Evolutionary conservation across 2,329 filamentous ascomycete genomes (phyloP).

Genomic region (Aspergillus cejpii): DNA sequence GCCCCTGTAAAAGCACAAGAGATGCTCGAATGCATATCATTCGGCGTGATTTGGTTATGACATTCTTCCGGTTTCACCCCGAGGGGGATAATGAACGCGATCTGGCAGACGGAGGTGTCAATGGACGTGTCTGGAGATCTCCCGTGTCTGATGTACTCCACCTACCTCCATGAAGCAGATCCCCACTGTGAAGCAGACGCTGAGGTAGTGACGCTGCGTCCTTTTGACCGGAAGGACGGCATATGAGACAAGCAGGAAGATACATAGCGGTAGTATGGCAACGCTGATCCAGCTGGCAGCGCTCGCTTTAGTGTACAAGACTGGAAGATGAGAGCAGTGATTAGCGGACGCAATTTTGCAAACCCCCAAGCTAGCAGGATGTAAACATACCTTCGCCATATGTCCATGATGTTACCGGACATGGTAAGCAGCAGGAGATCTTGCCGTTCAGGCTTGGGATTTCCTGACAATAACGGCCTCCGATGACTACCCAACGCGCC

Average conservation of each 20-base stretch:
- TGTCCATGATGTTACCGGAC: slow-evolving; percentile 74
- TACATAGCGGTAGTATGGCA: slow-evolving; percentile 61
- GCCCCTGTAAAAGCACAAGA: slow-evolving; percentile 85
- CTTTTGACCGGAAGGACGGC: slow-evolving; percentile 73
- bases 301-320: slow-evolving; percentile 51
- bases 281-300: slow-evolving; percentile 80
- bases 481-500: slow-evolving; percentile 44
- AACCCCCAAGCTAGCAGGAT: neutral
- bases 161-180: slow-evolving; percentile 74
- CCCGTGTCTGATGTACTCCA: neutral
- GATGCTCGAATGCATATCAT: slow-evolving; percentile 76
- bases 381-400: slow-evolving; percentile 49
- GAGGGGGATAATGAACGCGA: slow-evolving; percentile 86
- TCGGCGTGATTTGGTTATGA: slow-evolving; percentile 81
- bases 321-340: neutral
- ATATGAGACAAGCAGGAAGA: slow-evolving; percentile 76
- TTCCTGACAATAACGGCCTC: slow-evolving; percentile 55
- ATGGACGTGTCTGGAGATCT: neutral
- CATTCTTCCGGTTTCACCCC: slow-evolving; percentile 74
- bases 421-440: slow-evolving; percentile 76
- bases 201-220: slow-evolving; percentile 88
- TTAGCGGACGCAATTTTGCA: neutral
- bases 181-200: slow-evolving; percentile 72
- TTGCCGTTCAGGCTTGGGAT: slow-evolving; percentile 40
- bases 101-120: slow-evolving; percentile 45